Conservation (phyloP, 495 filamentous ascomycete genomes). For the Lentithecium fluviatile region DNA sequence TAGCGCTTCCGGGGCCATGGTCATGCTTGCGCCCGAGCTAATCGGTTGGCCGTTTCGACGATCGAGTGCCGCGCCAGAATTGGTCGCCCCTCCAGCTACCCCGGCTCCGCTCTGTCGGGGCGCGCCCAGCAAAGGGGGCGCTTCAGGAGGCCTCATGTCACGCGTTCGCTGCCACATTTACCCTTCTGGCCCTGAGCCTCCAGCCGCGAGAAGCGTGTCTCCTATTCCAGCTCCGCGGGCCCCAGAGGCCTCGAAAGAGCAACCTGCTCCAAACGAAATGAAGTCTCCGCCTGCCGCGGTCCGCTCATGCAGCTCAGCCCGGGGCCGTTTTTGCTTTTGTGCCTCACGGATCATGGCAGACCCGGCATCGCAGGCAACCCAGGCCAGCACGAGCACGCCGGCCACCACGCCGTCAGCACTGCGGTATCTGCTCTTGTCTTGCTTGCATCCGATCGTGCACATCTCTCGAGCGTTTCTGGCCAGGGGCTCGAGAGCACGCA, state of each 20-base stretch:
- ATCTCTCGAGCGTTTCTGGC: too few relatives aligned
- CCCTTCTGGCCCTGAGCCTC: neutral
- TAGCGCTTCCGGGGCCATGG: constrained; percentile 22
- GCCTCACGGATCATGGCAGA: too few relatives aligned
- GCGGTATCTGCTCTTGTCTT: too few relatives aligned
- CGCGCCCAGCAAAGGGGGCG: constrained; percentile 7
- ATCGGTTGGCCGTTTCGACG: constrained; percentile 30
- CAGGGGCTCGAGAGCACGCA: too few relatives aligned
- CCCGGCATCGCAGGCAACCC: too few relatives aligned
- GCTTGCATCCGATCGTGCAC: too few relatives aligned
- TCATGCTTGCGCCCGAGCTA: constrained; percentile 15
- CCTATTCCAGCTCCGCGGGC: too few relatives aligned
- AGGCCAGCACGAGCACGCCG: too few relatives aligned
- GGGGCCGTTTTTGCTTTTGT: neutral
- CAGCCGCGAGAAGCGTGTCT: too few relatives aligned
- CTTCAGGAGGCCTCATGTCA: neutral
- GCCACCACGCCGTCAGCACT: too few relatives aligned
- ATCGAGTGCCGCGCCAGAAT: constrained; percentile 27
- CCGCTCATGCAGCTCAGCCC: neutral
- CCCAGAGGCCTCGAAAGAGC: too few relatives aligned
- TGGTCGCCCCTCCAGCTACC: constrained; percentile 7
- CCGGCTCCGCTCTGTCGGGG: constrained; percentile 27
- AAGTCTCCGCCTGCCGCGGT: neutral
- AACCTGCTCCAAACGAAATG: constrained; percentile 20
- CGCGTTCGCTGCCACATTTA: neutral